A percentile compares a stretch with the other conserved stretches of the same genome.
Evolutionary conservation across 202 grass and related monocot species (phyloP).

Genomic region (Zizania palustris): DNA sequence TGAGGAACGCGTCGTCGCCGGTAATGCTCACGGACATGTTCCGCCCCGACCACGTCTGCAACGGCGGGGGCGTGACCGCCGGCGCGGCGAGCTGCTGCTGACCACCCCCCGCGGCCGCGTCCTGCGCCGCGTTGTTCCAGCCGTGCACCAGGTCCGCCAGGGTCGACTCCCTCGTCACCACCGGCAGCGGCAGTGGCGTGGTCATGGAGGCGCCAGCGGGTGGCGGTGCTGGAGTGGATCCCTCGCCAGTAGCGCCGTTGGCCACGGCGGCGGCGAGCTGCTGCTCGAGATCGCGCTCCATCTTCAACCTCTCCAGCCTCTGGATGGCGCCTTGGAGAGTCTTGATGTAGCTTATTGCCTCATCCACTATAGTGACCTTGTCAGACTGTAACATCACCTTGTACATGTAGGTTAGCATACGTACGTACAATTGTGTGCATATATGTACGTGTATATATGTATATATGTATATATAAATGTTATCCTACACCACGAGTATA

Average conservation of each 20-base stretch:
- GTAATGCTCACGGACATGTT: conserved; percentile 54
- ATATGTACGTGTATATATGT: too few relatives aligned
- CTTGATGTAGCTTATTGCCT: conserved; percentile 65
- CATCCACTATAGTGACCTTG: conserved; percentile 64
- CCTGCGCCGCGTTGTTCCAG: too few relatives aligned
- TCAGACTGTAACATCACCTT: conserved; percentile 42
- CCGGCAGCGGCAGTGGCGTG: too few relatives aligned
- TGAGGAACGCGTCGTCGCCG: conserved; percentile 53
- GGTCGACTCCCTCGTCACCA: too few relatives aligned
- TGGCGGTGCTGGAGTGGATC: too few relatives aligned
- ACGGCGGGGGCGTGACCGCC: neutral
- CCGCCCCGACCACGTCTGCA: conserved; percentile 64
- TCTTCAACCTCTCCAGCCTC: conserved; percentile 52
- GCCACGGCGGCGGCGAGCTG: neutral
- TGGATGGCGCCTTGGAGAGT: conserved; percentile 46
- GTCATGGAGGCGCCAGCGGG: too few relatives aligned
- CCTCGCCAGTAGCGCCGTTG: too few relatives aligned
- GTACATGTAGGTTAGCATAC: neutral
- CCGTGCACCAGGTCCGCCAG: too few relatives aligned
- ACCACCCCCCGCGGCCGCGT: too few relatives aligned
- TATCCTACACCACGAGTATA: too few relatives aligned
- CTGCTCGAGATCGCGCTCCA: conserved; percentile 30
- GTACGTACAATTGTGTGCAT: neutral
- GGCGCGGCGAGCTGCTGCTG: too few relatives aligned
- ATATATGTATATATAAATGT: too few relatives aligned